Conservation (phyloP, 1,284 basidiomycete species). For the Austroboletus novae-zelandiae region DNA sequence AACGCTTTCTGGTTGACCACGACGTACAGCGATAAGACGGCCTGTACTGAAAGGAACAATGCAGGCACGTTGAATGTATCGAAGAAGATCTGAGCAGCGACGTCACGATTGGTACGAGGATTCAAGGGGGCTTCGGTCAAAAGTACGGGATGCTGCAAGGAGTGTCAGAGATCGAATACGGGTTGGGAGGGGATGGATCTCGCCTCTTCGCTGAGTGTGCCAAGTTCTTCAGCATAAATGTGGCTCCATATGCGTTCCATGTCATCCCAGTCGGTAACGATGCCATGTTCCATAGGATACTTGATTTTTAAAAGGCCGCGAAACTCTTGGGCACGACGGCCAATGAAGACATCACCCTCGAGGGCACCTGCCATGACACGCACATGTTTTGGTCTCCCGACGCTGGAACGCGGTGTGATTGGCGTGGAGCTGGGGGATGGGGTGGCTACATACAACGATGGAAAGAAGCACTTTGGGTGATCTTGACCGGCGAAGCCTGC, state of each 20-base stretch:
- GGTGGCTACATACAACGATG: slow-evolving; percentile 81
- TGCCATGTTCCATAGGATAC: slow-evolving; percentile 97
- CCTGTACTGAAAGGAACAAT: slow-evolving; percentile 95
- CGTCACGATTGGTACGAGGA: slow-evolving; percentile 90
- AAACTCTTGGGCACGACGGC: slow-evolving; percentile 89
- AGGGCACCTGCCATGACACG: slow-evolving; percentile 95
- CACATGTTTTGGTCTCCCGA: slow-evolving; percentile 93
- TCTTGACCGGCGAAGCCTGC: slow-evolving; percentile 97
- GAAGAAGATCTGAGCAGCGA: slow-evolving; percentile 97
- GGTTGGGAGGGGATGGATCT: slow-evolving; percentile 15
- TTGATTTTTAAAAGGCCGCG: slow-evolving; percentile 94
- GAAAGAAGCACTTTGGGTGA: slow-evolving; percentile 97
- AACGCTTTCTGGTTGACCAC: not conserved
- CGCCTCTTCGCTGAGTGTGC: slow-evolving; percentile 94
- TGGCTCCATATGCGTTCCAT: slow-evolving; percentile 99
- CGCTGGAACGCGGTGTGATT: slow-evolving; percentile 47
- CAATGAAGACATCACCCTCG: slow-evolving; percentile 92
- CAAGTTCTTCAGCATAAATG: slow-evolving; percentile 93
- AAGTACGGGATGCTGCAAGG: slow-evolving; percentile 86
- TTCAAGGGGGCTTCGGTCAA: slow-evolving; percentile 95
- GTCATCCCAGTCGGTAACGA: slow-evolving; percentile 96
- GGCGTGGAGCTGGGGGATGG: slow-evolving; percentile 13
- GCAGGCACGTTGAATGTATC: slow-evolving; percentile 99
- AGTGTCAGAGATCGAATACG: slow-evolving; percentile 2
- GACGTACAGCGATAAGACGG: slow-evolving; percentile 89